Percentiles rank a stretch among this genome's conserved stretches.
Evolutionary conservation across 768 basidiomycete species (phyloP).

Genomic region (Terana coerulea): DNA sequence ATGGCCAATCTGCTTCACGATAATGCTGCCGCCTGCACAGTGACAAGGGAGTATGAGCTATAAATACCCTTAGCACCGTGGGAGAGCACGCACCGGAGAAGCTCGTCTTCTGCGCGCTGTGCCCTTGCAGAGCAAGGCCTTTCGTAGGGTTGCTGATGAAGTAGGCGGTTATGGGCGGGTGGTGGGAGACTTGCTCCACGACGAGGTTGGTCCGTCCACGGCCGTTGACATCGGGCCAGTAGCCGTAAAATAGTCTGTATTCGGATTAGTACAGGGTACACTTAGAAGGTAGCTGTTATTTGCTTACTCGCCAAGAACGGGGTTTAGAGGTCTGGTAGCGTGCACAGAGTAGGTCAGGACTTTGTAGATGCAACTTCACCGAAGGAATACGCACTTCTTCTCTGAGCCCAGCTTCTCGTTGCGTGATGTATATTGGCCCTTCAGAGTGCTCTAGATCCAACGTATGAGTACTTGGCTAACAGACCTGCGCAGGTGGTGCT

Average conservation of each 20-base stretch:
- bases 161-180: conserved; percentile 86
- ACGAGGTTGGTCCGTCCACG: conserved; percentile 80
- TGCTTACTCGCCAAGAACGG: conserved; percentile 87
- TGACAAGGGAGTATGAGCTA: not conserved
- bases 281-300: too few relatives aligned
- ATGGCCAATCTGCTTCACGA: conserved; percentile 95
- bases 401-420: conserved; percentile 96
- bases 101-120: conserved; percentile 93
- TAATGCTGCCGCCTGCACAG: conserved; percentile 57
- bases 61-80: too few relatives aligned
- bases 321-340: conserved; percentile 80
- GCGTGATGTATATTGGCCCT: conserved; percentile 91
- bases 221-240: conserved; percentile 70
- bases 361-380: not conserved
- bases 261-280: too few relatives aligned
- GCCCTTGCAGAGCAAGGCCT: conserved; percentile 75
- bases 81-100: conserved; percentile 72
- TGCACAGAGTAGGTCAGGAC: conserved; percentile 11
- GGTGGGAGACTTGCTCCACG: conserved; percentile 97
- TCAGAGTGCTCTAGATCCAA: conserved; percentile 73
- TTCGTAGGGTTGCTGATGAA: conserved; percentile 79
- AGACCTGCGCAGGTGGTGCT: conserved; percentile 22
- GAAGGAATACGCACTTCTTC: conserved; percentile 71
- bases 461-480: not conserved
- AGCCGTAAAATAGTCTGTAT: conserved; percentile 77